Evolutionary conservation across 345 rosid genomes (phyloP).

Genomic region (Gossypium raimondii): DNA sequence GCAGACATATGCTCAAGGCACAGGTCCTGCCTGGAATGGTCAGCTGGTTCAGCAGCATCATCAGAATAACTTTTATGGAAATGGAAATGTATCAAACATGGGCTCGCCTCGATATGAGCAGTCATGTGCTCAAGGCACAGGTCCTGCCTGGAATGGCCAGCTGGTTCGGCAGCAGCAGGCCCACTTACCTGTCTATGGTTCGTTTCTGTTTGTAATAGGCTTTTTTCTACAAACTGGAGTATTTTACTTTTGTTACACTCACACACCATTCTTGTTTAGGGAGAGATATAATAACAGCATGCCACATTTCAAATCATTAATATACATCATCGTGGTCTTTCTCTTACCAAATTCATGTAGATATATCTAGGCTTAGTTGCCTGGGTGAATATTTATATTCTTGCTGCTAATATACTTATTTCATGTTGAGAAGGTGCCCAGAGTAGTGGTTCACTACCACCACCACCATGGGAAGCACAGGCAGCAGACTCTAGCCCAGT

Average conservation of each 20-base stretch:
- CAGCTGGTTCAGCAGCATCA: conserved; percentile 52
- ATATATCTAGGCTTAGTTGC: neutral
- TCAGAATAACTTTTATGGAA: conserved; percentile 23
- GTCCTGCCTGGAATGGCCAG: conserved; percentile 74
- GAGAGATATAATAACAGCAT: neutral
- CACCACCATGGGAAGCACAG: conserved; percentile 98
- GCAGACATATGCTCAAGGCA: conserved; percentile 56
- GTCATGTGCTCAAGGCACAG: conserved; percentile 48
- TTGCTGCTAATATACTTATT: conserved; percentile 12
- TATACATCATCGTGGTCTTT: neutral
- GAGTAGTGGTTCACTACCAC: conserved; percentile 59
- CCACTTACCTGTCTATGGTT: conserved; percentile 73
- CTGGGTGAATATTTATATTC: neutral
- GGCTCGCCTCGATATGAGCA: conserved; percentile 68
- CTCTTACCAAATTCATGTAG: neutral
- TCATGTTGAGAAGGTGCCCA: conserved; percentile 53
- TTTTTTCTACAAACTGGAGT: neutral
- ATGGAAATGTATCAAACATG: neutral
- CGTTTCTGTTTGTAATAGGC: conserved; percentile 11
- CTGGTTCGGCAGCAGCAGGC: conserved; percentile 52
- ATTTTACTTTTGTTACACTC: neutral
- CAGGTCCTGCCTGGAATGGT: conserved; percentile 67
- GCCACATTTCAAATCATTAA: neutral
- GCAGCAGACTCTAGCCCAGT: conserved; percentile 52
- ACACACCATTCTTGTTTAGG: neutral